Conservation (phyloP, 2,329 filamentous ascomycete species). For the Colletotrichum siamense region DNA sequence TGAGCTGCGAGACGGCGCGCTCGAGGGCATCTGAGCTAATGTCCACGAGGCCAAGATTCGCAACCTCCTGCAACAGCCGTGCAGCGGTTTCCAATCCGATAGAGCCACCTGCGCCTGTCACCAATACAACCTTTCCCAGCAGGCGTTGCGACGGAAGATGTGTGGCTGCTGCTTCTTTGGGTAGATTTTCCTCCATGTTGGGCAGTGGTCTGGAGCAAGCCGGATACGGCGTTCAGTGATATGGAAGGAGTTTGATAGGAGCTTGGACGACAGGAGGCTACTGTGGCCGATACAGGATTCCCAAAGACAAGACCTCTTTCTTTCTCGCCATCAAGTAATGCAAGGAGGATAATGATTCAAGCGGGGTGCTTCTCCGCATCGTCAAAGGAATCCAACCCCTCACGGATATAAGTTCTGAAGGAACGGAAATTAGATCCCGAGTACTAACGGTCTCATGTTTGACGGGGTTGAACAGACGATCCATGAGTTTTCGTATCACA, state of each 20-base stretch:
- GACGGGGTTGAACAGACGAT: neutral
- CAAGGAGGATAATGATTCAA: neutral
- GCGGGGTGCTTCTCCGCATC: neutral
- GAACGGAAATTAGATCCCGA: neutral
- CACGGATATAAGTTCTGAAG: neutral
- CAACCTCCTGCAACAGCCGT: neutral
- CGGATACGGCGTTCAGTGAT: no score
- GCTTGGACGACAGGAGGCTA: no score
- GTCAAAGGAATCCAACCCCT: neutral
- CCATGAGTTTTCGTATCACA: neutral
- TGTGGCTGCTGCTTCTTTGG: neutral
- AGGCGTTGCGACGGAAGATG: neutral
- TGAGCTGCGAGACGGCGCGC: neutral
- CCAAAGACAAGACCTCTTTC: no score
- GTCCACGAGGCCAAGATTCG: neutral
- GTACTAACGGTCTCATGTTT: neutral
- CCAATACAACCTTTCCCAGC: neutral
- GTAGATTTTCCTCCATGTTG: neutral
- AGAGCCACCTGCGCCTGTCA: neutral
- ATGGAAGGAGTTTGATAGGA: no score
- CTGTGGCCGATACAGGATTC: no score
- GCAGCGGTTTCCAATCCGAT: neutral
- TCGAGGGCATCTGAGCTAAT: neutral
- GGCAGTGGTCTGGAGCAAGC: no score
- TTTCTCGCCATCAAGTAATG: neutral